Evolutionary conservation across 192 early-diverging fungal species (phyloP).

Genomic region (Phlyctochytrium bullatum): DNA sequence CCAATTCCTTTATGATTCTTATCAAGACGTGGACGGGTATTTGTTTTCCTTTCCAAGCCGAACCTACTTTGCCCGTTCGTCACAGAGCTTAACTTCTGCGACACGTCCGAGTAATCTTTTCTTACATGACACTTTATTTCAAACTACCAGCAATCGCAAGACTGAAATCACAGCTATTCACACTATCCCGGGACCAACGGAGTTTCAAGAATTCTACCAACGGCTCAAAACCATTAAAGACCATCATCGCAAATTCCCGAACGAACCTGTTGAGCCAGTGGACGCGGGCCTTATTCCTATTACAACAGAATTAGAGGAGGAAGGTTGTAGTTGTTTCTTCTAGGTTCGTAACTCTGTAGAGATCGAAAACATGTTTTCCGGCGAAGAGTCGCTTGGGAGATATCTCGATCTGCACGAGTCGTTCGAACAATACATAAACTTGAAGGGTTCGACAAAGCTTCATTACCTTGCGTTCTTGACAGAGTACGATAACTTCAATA

Average conservation of each 20-base stretch:
- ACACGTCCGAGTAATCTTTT: too few relatives aligned
- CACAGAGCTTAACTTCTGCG: too few relatives aligned
- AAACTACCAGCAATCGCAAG: slow-evolving; percentile 64
- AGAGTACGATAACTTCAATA: slow-evolving; percentile 60
- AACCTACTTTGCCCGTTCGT: slow-evolving; percentile 3
- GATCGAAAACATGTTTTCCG: slow-evolving; percentile 87
- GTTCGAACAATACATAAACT: slow-evolving; percentile 79
- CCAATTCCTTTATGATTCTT: slow-evolving; percentile 59
- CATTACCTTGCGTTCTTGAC: slow-evolving; percentile 69
- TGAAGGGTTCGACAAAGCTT: slow-evolving; percentile 54
- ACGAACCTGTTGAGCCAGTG: slow-evolving; percentile 71
- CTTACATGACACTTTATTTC: too few relatives aligned
- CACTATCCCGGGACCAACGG: slow-evolving; percentile 39
- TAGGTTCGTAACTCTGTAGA: slow-evolving; percentile 25
- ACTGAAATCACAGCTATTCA: slow-evolving; percentile 71
- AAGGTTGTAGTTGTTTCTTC: slow-evolving; percentile 19
- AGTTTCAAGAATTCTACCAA: slow-evolving; percentile 86
- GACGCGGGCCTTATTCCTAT: slow-evolving; percentile 75
- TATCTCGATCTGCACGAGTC: slow-evolving; percentile 83
- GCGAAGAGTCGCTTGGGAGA: slow-evolving; percentile 81
- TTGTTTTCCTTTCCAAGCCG: background rate
- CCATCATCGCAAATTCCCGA: slow-evolving; percentile 75
- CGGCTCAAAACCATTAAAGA: slow-evolving; percentile 77
- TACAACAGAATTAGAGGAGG: slow-evolving; percentile 45
- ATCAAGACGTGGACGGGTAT: slow-evolving; percentile 73